phyloP scores from a whole-genome alignment of 2,329 filamentous ascomycete species.

The Nigrospora osmanthi region DNA sequence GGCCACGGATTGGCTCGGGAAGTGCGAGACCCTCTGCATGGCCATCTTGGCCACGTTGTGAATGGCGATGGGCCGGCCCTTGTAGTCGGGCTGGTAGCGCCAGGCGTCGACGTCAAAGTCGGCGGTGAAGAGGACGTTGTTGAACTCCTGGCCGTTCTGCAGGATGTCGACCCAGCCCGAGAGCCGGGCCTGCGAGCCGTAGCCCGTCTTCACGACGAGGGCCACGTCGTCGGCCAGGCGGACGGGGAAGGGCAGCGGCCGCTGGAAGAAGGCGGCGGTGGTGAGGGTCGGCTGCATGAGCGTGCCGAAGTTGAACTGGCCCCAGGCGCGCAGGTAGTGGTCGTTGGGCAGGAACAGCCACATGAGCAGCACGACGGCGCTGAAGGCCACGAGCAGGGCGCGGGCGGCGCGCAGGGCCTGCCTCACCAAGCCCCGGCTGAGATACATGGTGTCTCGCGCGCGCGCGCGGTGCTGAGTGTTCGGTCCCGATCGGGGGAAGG shows the following conservation, averaged over 20 bases:
- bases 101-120: neutral
- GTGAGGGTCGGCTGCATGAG: neutral
- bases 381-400: neutral
- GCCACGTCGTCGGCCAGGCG: neutral
- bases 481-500: too few relatives aligned
- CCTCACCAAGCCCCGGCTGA: neutral
- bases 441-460: too few relatives aligned
- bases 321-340: neutral
- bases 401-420: neutral
- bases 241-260: neutral
- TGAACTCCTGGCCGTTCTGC: neutral
- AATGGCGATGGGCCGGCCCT: neutral
- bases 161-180: neutral
- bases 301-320: neutral
- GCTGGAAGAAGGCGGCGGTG: neutral
- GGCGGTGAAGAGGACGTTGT: neutral
- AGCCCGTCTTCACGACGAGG: conserved; percentile 1
- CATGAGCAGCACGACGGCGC: neutral
- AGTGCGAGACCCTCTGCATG: neutral
- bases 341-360: neutral
- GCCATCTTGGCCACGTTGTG: conserved; percentile 1
- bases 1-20: neutral
- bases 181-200: neutral
- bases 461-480: too few relatives aligned
- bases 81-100: neutral